phyloP scores from a whole-genome alignment of 495 filamentous ascomycete genomes.

The Penicillium pancosmium region DNA sequence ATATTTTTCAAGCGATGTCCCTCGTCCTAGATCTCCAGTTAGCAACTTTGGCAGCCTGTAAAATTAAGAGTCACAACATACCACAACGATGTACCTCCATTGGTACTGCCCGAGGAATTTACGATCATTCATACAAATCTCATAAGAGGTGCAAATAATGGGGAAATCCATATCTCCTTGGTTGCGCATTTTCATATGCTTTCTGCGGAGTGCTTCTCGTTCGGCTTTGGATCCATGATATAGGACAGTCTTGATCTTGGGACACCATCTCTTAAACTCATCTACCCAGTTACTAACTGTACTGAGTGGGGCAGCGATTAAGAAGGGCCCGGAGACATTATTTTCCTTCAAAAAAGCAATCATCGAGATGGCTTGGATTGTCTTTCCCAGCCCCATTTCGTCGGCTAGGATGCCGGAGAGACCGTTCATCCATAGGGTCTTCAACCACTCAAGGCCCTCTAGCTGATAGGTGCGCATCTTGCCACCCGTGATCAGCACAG shows the following conservation, averaged over 20 bases:
- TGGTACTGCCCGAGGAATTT: conserved; percentile 76
- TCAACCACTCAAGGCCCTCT: conserved; percentile 92
- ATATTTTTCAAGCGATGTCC: conserved; percentile 98
- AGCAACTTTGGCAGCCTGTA: conserved; percentile 2
- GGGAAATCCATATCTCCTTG: conserved; percentile 74
- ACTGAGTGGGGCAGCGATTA: conserved; percentile 88
- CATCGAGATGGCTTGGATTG: conserved; percentile 86
- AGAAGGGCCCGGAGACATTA: conserved; percentile 81
- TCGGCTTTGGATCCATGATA: conserved; percentile 84
- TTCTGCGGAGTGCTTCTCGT: conserved; percentile 69
- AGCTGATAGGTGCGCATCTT: conserved; percentile 93
- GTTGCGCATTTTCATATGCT: conserved; percentile 59
- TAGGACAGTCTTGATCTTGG: conserved; percentile 79
- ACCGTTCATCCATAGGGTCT: conserved; percentile 84
- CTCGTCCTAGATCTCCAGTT: conserved; percentile 65
- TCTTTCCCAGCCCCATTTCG: conserved; percentile 98
- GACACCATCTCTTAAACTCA: conserved; percentile 89
- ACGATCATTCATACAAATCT: conserved; percentile 91
- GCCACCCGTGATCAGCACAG: conserved; percentile 80
- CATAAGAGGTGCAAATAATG: conserved; percentile 89
- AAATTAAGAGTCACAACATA: conserved; percentile 40
- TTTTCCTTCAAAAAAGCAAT: conserved; percentile 88
- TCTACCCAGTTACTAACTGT: conserved; percentile 97
- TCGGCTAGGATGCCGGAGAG: conserved; percentile 94
- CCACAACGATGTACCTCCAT: conserved; percentile 97